A percentile compares a stretch with the other conserved stretches of the same genome.
Conservation (phyloP, 2,329 filamentous ascomycete genomes). For the Chaetomiaceae sp. region DNA sequence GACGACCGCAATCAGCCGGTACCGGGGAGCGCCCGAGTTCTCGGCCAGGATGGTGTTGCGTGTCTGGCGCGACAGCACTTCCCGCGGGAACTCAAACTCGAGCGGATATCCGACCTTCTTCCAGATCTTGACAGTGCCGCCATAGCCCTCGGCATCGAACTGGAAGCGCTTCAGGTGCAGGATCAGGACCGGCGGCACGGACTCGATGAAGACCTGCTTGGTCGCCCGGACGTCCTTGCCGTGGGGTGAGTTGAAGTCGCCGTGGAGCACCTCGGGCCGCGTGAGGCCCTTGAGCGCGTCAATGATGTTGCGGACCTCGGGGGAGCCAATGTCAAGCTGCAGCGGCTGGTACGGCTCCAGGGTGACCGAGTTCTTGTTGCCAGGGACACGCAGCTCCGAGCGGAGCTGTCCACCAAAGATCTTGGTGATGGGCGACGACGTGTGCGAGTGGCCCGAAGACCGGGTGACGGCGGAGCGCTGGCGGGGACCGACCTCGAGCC, state of each 20-base stretch:
- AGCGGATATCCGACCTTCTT: slow-evolving; percentile 96
- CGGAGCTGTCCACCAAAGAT: slow-evolving; percentile 91
- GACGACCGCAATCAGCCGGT: slow-evolving; percentile 82
- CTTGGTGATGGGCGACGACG: slow-evolving; percentile 80
- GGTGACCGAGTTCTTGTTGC: slow-evolving; percentile 85
- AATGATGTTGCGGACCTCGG: slow-evolving; percentile 82
- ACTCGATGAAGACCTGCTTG: slow-evolving; percentile 94
- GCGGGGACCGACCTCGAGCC: slow-evolving; percentile 91
- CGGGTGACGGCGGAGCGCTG: slow-evolving; percentile 84
- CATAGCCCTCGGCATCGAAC: slow-evolving; percentile 75
- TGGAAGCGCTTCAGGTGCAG: slow-evolving; percentile 97
- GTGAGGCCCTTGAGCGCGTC: slow-evolving; percentile 86
- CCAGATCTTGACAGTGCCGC: slow-evolving; percentile 89
- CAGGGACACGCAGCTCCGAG: slow-evolving; percentile 82
- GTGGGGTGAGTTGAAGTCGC: slow-evolving; percentile 75
- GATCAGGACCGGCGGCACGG: slow-evolving; percentile 83
- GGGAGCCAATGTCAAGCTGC: slow-evolving; percentile 87
- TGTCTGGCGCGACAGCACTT: slow-evolving; percentile 76
- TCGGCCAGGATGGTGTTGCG: slow-evolving; percentile 61
- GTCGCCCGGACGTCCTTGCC: slow-evolving; percentile 74
- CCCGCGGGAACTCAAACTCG: slow-evolving; percentile 87
- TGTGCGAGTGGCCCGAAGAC: slow-evolving; percentile 69
- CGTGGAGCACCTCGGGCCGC: slow-evolving; percentile 76
- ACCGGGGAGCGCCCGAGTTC: slow-evolving; percentile 69
- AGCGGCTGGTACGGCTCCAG: slow-evolving; percentile 90